Evolutionary conservation across 805 yeast genomes (phyloP), one percentile per base, ranked within the genome.

Genomic region (Wickerhamiella lipophila): DNA sequence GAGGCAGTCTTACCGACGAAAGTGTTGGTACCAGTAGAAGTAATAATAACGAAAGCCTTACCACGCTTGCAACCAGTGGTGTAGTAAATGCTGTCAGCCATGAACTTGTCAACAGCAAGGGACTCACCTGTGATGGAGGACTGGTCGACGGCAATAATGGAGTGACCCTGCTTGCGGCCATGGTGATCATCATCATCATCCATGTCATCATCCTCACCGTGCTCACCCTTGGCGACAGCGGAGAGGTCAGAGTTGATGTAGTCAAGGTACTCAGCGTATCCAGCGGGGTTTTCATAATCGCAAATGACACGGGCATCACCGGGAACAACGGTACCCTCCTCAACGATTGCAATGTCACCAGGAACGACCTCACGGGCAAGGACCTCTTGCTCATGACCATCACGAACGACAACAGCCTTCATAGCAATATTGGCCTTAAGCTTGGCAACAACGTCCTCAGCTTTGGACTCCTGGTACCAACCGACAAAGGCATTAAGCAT

Each of bases 121-220:
- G 95, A 87, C 77, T 87, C 96, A 83, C 96, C 96, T 65, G 96
- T 87, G 68, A 87, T 82, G 63, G 95, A 94, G 63, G 95, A 85
- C 77, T 87, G 95, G 75, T 87, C 96, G 45, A 61, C 60, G 50
- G 67, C 68, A 64, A 85, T 80, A 71, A 87, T 92, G 64, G 88
- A 73, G 77, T 81, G 81, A 67, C 85, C 79, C 64, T 78, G 86
- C 73, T 85, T 94, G 61, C 89, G 76, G 56, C 84, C 85, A 50
- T 51, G 56, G 56, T 51, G 56, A 55, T 60, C 64, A 11, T 54
- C 63, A 13, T 58, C 64, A 27, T 58, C 65, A n/a, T 59, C 62
- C 36, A 57, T 64, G 22, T 55, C 59, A 19, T 53, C 60, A 35
- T 52, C 56, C 26, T 51, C 54, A 29, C 55, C 57, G 19, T 50